Evolutionary conservation across 768 basidiomycete species (phyloP), one percentile per base, ranked within the genome.

Genomic region (Chlorophyllum brunneum): DNA sequence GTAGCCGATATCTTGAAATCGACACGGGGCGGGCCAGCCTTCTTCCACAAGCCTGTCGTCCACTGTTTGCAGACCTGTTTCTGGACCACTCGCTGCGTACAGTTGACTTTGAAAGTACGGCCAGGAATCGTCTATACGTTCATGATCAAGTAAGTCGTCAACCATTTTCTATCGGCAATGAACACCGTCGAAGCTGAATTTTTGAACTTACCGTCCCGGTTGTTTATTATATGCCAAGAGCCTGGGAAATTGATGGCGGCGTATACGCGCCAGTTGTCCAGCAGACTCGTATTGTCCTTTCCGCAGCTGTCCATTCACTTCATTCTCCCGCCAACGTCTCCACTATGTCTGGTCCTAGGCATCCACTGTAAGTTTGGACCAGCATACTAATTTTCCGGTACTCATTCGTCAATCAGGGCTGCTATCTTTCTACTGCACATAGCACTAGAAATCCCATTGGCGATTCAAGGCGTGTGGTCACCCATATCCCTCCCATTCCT

Each of bases 381-480:
- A 9, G 30, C 26, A n/a, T 5, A 9, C 20, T 24, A 38, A 20
- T 27, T n/a, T 22, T 15, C 4, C 1, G 5, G 8, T 5, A 10
- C 48, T 39, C 2, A 31, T 24, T 42, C 10, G n/a, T 18, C 10
- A 15, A 33, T 34, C 37, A 65, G 69, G 15, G 66, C 89, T 3
- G 67, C 70, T 16, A 75, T 91, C 1, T 93, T 92, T 67, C 72
- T 93, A 33, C 68, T 92, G 24, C 91, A 93, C 60, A 79, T 90
- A 59, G 87, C 85, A 4, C 71, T 92, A 51, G 91, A 93, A 64
- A 76, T 81, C 4, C 91, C 91, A 0, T 63, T 93, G 18, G 88
- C 83, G 2, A 66, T 93, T 27, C 89, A 92, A 64, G 88, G 89
- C 5, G 67, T 92, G 15, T 80, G 80, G 70, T 74, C 81, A 0